Evolutionary conservation across 1,284 basidiomycete genomes (phyloP), one percentile per base, ranked within the genome.

Genomic region (Ganoderma sp.): DNA sequence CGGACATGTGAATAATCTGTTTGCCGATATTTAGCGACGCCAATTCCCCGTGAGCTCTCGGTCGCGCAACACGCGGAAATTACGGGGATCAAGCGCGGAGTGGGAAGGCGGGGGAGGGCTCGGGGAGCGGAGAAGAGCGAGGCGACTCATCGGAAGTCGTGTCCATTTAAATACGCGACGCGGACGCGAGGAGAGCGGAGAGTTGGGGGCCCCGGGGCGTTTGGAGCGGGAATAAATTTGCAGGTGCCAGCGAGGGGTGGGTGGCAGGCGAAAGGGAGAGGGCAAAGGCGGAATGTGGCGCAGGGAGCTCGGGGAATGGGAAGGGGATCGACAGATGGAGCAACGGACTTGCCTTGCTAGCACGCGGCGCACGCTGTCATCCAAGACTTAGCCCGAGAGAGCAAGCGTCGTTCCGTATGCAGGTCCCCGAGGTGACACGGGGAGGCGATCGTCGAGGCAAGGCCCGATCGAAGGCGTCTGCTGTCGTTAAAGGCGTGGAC

Each of bases 391-490:
- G 56, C 56, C n/a, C 56, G 19, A 14, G 19, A 28, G 17, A 37
- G 34, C 37, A 58, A 3, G 15, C 0, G 15, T 2, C n/a, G 28
- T 39, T 57, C 32, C 41, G n/a, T 56, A 32, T 43, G 52, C 63
- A n/a, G 25, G 39, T 32, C 59, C 48, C 37, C 58, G 64, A 19
- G 15, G 8, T 61, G 45, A 54, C 64, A 59, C 43, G 43, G 39
- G n/a, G 43, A 45, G 57, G 64, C 42, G 52, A 66, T 66, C 59
- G 64, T 61, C 48, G 59, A 60, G 54, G 25, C 43, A 4, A 39
- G 56, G n/a, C 2, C 34, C 34, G 56, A 58, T 15, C 19, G 7
- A 34, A 17, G 56, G 56, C 37, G 32, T 58, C 7, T 17, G 17
- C 28, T 34, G 52, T 56, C 52, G 52, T 19, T 34, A 25, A 8